Conservation (phyloP, 768 basidiomycete genomes). For the Naganishia kalamii region DNA sequence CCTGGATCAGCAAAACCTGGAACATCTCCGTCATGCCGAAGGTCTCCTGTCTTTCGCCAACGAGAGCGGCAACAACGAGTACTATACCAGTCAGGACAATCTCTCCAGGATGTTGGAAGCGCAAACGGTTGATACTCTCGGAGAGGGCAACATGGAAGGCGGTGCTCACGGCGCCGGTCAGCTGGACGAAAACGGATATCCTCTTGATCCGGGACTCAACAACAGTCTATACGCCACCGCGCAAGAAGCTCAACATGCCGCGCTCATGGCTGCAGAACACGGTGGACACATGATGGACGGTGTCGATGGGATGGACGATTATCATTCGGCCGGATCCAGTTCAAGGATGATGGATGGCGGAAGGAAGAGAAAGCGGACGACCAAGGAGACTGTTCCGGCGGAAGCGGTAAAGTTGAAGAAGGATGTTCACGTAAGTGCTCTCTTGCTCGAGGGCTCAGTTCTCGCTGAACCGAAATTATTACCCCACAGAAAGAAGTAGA, state of each 20-base stretch:
- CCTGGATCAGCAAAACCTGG: constrained; percentile 18
- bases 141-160: constrained; percentile 7
- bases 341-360: constrained; percentile 8
- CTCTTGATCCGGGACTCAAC: not conserved
- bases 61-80: constrained; percentile 4
- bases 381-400: constrained; percentile 1
- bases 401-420: constrained; percentile 36
- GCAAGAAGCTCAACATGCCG: constrained; percentile 14
- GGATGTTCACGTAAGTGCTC: constrained; percentile 44
- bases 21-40: constrained; percentile 19
- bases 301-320: constrained; percentile 18
- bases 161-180: constrained; percentile 3
- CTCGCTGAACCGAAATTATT: not conserved
- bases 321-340: constrained; percentile 11
- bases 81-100: constrained; percentile 15
- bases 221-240: not conserved
- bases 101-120: constrained; percentile 3
- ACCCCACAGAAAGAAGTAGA: constrained; percentile 91
- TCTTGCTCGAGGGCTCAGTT: not conserved
- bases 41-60: constrained; percentile 23
- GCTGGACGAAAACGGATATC: constrained; percentile 12
- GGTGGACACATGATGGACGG: constrained; percentile 9
- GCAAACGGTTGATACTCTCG: constrained; percentile 11
- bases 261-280: constrained; percentile 10
- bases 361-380: constrained; percentile 20